Percentiles rank a stretch among this genome's conserved stretches.
Evolutionary conservation across 1,284 basidiomycete species (phyloP).

Genomic region (Hypsizygus ulmarius): DNA sequence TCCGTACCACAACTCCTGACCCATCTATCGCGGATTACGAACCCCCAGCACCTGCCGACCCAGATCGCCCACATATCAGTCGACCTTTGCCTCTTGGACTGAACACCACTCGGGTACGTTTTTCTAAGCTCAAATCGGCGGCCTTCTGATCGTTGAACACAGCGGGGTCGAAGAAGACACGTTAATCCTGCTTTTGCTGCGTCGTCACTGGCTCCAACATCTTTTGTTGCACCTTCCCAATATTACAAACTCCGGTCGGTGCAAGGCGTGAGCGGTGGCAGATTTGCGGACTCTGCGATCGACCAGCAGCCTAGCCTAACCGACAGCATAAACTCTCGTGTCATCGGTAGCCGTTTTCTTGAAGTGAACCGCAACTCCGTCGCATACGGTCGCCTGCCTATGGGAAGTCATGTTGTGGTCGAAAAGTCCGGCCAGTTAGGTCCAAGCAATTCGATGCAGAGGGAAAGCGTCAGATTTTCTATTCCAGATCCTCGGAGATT

Average conservation of each 20-base stretch:
- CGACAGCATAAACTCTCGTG: slow-evolving; percentile 58
- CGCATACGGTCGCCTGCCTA: slow-evolving; percentile 52
- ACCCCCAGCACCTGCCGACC: slow-evolving; percentile 35
- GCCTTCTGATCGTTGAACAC: slow-evolving; percentile 12
- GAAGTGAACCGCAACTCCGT: slow-evolving; percentile 64
- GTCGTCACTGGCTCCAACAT: slow-evolving; percentile 68
- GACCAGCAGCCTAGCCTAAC: slow-evolving; percentile 46
- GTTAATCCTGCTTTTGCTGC: slow-evolving; percentile 60
- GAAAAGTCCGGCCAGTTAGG: slow-evolving; percentile 52
- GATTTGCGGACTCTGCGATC: slow-evolving; percentile 42
- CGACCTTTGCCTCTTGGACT: slow-evolving; percentile 57
- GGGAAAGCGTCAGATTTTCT: slow-evolving; percentile 31
- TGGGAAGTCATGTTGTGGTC: slow-evolving; percentile 59
- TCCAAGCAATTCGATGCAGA: slow-evolving; percentile 20
- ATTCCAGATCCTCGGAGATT: slow-evolving; percentile 51
- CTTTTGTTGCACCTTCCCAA: slow-evolving; percentile 74
- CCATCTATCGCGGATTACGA: slow-evolving; percentile 59
- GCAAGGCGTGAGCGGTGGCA: slow-evolving; percentile 58
- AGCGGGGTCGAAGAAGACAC: slow-evolving; percentile 42
- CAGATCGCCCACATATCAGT: slow-evolving; percentile 56
- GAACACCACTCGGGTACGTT: slow-evolving; percentile 27
- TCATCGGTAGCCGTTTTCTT: slow-evolving; percentile 67
- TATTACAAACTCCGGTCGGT: slow-evolving; percentile 70
- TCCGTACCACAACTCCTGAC: slow-evolving; percentile 67
- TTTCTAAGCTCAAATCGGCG: not conserved